These are phyloP conservation scores for Flaveria robusta DNA, from an alignment of 129 eudicot species.

Conservation along the genomic window DNA sequence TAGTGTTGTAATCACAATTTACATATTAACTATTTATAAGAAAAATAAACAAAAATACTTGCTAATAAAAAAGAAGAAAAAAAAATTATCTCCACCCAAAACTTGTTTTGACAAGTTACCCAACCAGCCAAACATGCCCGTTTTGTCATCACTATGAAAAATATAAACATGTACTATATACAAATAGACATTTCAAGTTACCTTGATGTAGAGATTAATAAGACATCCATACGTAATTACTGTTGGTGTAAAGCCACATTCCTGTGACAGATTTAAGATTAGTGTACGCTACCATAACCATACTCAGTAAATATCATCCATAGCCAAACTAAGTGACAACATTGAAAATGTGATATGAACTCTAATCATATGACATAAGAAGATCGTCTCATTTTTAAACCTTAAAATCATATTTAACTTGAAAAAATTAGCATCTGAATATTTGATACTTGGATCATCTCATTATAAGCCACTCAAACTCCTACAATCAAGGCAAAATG, in stretches of 20 bases:
- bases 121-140: neutral
- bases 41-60: neutral
- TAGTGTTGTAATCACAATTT: neutral
- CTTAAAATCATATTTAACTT: neutral
- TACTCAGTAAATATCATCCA: neutral
- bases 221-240: constrained; percentile 86
- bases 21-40: neutral
- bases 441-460: neutral
- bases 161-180: constrained; percentile 11
- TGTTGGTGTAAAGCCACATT: constrained; percentile 81
- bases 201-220: constrained; percentile 87
- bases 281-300: neutral
- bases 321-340: neutral
- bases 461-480: neutral
- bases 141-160: constrained; percentile 4
- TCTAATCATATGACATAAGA: neutral
- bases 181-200: constrained; percentile 29
- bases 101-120: neutral
- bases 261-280: constrained; percentile 46
- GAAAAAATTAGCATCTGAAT: neutral
- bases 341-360: neutral
- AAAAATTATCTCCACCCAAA: neutral
- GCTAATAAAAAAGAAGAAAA: neutral
- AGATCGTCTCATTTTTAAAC: neutral
- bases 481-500: neutral